Conservation (phyloP, 1,284 basidiomycete species). For the Marasmius fiardii region DNA sequence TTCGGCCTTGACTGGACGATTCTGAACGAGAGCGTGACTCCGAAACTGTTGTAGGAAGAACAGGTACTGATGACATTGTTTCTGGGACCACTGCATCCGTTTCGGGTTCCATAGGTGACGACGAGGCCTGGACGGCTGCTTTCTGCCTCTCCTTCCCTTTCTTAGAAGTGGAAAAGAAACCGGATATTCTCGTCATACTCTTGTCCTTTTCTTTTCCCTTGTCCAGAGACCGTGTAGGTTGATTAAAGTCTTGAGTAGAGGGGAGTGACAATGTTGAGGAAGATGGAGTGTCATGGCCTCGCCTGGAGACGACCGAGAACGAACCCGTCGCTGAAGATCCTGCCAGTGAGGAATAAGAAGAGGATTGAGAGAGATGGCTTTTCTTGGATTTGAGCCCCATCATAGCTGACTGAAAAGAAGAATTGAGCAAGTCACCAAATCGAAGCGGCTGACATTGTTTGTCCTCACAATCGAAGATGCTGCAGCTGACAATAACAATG, state of each 20-base stretch:
- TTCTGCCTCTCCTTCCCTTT: not conserved
- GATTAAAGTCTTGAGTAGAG: not conserved
- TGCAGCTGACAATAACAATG: no score
- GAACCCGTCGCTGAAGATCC: not conserved
- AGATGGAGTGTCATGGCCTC: not conserved
- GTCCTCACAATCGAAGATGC: not conserved
- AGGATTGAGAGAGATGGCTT: not conserved
- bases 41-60: not conserved
- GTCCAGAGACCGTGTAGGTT: not conserved
- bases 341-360: not conserved
- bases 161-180: not conserved
- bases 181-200: not conserved
- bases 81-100: not conserved
- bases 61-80: not conserved
- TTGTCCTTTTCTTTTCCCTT: not conserved
- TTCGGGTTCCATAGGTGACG: not conserved
- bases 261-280: not conserved
- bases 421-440: not conserved
- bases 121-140: not conserved
- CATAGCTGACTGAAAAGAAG: not conserved
- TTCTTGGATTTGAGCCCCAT: constrained; percentile 1
- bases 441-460: not conserved
- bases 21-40: not conserved
- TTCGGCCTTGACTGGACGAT: not conserved
- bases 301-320: constrained; percentile 3